Evolutionary conservation across 2,329 filamentous ascomycete genomes (phyloP).

Genomic region (Septoria linicola): DNA sequence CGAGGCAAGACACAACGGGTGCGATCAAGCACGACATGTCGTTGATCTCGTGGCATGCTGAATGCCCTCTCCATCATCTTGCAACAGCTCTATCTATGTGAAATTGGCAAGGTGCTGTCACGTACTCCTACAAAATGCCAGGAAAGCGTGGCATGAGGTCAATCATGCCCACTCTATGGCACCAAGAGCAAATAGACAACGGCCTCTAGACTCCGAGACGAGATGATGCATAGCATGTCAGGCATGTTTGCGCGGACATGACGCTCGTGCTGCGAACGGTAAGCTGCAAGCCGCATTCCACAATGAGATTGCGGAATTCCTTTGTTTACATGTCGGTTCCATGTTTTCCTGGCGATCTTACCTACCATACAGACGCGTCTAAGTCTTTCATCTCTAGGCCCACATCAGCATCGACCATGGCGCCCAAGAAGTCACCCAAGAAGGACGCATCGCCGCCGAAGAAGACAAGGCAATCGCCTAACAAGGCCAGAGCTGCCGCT

Average conservation of each 20-base stretch:
- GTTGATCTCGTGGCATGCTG: too few relatives aligned
- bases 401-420: not conserved
- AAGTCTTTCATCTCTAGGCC: not conserved
- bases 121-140: too few relatives aligned
- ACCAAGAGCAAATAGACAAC: too few relatives aligned
- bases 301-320: constrained; percentile 20
- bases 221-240: too few relatives aligned
- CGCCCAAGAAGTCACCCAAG: constrained; percentile 8
- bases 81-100: too few relatives aligned
- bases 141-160: too few relatives aligned
- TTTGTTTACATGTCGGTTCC: constrained; percentile 21
- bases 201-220: too few relatives aligned
- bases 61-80: too few relatives aligned
- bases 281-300: constrained; percentile 21
- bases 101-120: too few relatives aligned
- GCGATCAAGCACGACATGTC: too few relatives aligned
- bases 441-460: constrained; percentile 8
- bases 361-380: not conserved
- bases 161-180: too few relatives aligned
- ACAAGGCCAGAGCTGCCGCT: constrained; percentile 12
- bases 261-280: constrained; percentile 20
- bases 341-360: not conserved
- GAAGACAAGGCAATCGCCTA: constrained; percentile 3
- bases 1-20: too few relatives aligned
- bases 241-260: not conserved